A percentile compares a stretch with the other conserved stretches of the same genome.
Conservation (phyloP, 202 grass and related monocot species). For the Schoenoplectus triqueter region DNA sequence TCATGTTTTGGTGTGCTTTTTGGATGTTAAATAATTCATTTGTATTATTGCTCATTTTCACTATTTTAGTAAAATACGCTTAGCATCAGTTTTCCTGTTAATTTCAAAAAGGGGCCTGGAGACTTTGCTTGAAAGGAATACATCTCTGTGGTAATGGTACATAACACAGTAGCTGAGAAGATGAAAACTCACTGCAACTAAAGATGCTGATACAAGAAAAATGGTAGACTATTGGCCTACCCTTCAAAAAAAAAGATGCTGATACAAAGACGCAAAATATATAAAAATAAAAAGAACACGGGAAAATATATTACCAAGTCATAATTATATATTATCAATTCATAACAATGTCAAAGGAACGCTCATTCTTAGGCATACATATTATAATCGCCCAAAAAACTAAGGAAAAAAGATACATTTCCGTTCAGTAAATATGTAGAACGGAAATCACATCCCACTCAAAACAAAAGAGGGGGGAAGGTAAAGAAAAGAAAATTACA, state of each 20-base stretch:
- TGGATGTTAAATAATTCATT: background rate
- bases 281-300: background rate
- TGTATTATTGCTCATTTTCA: background rate
- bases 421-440: slow-evolving; percentile 46
- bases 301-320: slow-evolving; percentile 26
- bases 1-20: background rate
- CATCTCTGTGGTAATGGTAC: background rate
- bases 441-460: slow-evolving; percentile 39
- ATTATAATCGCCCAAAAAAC: slow-evolving; percentile 26
- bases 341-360: slow-evolving; percentile 26
- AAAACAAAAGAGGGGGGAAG: slow-evolving; percentile 18
- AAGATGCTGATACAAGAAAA: background rate
- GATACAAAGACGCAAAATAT: background rate
- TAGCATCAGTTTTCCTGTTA: background rate
- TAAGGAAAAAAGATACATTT: slow-evolving; percentile 36
- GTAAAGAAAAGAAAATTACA: background rate
- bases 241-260: background rate
- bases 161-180: background rate
- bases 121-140: slow-evolving; percentile 29
- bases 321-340: slow-evolving; percentile 29
- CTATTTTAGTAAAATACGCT: background rate
- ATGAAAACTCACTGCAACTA: background rate
- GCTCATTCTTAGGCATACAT: slow-evolving; percentile 33
- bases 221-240: too few species aligned
- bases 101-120: background rate